Evolutionary conservation across 1,284 basidiomycete genomes (phyloP).

Genomic region (Trichosporon inkin): DNA sequence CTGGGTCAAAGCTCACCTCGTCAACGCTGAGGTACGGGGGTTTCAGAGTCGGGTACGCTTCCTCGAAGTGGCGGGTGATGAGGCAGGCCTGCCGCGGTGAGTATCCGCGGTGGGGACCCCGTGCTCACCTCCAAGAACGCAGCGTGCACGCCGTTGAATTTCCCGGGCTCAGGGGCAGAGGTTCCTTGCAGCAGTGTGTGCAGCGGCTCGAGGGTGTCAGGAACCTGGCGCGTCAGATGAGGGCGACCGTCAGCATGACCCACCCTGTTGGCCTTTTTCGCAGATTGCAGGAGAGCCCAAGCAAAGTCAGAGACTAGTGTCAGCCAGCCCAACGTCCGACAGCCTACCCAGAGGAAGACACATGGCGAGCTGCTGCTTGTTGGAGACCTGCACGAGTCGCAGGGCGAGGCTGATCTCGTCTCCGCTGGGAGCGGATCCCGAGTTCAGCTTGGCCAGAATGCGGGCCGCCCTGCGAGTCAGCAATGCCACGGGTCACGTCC

Average conservation of each 20-base stretch:
- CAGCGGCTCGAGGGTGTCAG: slow-evolving; percentile 22
- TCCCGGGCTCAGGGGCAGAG: background rate
- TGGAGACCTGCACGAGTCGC: background rate
- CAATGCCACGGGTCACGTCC: background rate
- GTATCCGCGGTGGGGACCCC: slow-evolving; percentile 16
- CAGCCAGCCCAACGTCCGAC: background rate
- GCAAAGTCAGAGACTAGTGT: slow-evolving; percentile 32
- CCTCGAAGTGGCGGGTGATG: slow-evolving; percentile 12
- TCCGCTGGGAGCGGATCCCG: background rate
- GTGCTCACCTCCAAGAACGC: slow-evolving; percentile 38
- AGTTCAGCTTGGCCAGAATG: background rate
- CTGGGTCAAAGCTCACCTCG: slow-evolving; percentile 19
- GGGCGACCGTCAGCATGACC: background rate
- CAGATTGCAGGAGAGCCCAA: slow-evolving; percentile 33
- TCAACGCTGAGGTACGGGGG: slow-evolving; percentile 26
- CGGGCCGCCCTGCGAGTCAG: slow-evolving; percentile 11
- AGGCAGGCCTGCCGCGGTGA: slow-evolving; percentile 22
- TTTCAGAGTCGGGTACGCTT: background rate
- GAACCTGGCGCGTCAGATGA: slow-evolving; percentile 3
- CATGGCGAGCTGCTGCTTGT: slow-evolving; percentile 1
- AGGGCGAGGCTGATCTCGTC: background rate
- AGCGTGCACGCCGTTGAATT: slow-evolving; percentile 33
- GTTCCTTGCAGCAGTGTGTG: slow-evolving; percentile 18
- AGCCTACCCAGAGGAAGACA: slow-evolving; percentile 4
- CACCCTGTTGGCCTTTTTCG: slow-evolving; percentile 31